Base-by-base conservation (phyloP, 345 rosid species). In the Geranium rotundifolium region DNA sequence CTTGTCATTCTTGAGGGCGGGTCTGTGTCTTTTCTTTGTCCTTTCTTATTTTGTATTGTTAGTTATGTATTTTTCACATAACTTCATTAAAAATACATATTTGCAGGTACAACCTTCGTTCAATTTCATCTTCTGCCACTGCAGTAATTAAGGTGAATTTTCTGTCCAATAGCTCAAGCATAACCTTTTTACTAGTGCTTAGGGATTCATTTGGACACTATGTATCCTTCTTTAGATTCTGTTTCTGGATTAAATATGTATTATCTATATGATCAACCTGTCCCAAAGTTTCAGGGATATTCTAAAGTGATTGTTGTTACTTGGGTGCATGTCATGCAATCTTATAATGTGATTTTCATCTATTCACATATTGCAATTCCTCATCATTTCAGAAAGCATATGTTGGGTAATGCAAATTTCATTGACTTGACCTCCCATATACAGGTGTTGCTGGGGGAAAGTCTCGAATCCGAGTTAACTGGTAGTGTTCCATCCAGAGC, bases 1-100 rank as follows among this genome's bases (percentile, higher is more conserved):
- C 96, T 90, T 57, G 92, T 90, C 60, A 82, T 93, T 75, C 97
- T 93, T 19, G 97, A 93, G 87, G 99, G 96, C 82, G 95, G 99
- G 97, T 90, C 65, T 7, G 82, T 72, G 58, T 29, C 70, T 64
- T 62, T n/a, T 56, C 56, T 29, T 59, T 54, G 56, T 39, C 56
- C 58, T 63, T 59, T 52, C 29, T 19, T 13, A 41, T 64, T 57
- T 58, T 39, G 68, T 62, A 34, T 55, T 61, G 39, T 27, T 4
- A 16, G 34, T 56, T 34, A 50, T 66, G 12, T 5, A 16, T 39
- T 7, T 34, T 60, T 29, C 7, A 13, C 54, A 59, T 57, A 52
- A 12, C 13, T 34, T 39, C 61, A 31, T 60, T 37, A 29, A 23
- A 20, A 30, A 17, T 30, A 4, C 62, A 58, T 46, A 10, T 68